Percentiles rank a stretch among this genome's conserved stretches.
These are phyloP conservation scores for Oxytropis ochrocephala DNA, from an alignment of 306 rosid genomes.

Conservation along the genomic window DNA sequence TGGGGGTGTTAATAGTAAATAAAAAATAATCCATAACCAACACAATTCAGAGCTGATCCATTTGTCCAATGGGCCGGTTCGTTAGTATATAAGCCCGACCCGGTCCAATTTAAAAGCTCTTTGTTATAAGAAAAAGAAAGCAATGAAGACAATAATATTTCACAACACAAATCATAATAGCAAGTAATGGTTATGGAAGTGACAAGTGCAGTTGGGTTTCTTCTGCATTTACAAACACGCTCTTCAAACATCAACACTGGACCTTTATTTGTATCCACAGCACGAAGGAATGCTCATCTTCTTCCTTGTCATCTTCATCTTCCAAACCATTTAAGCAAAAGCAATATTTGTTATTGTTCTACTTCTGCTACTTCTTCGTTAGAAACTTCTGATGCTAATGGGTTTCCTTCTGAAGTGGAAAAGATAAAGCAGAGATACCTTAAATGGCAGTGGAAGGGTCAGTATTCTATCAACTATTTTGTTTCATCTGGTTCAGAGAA, in stretches of 20 bases:
- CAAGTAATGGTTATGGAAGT: constrained; percentile 34
- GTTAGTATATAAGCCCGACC: neutral
- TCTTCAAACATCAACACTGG: constrained; percentile 3
- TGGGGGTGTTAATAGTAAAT: too few relatives aligned
- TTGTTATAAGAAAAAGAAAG: neutral
- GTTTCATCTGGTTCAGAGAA: constrained; percentile 44
- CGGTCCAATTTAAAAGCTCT: neutral
- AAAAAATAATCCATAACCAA: too few relatives aligned
- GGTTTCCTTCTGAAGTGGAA: constrained; percentile 30
- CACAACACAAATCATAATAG: neutral
- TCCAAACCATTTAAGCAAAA: neutral
- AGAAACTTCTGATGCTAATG: constrained; percentile 16
- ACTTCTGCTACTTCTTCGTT: constrained; percentile 16
- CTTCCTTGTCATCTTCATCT: neutral
- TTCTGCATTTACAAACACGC: constrained; percentile 2
- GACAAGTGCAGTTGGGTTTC: constrained; percentile 14
- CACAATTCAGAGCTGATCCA: too few relatives aligned
- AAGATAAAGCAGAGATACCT: constrained; percentile 45
- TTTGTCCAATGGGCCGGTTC: too few relatives aligned
- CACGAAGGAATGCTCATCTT: neutral
- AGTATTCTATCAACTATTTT: constrained; percentile 57
- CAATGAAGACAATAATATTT: neutral
- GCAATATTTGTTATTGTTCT: neutral
- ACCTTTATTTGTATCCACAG: constrained; percentile 9
- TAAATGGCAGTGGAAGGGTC: constrained; percentile 78